Evolutionary conservation across 2,329 filamentous ascomycete species (phyloP), one percentile per base, ranked within the genome.

Genomic region (Diaporthe eres): DNA sequence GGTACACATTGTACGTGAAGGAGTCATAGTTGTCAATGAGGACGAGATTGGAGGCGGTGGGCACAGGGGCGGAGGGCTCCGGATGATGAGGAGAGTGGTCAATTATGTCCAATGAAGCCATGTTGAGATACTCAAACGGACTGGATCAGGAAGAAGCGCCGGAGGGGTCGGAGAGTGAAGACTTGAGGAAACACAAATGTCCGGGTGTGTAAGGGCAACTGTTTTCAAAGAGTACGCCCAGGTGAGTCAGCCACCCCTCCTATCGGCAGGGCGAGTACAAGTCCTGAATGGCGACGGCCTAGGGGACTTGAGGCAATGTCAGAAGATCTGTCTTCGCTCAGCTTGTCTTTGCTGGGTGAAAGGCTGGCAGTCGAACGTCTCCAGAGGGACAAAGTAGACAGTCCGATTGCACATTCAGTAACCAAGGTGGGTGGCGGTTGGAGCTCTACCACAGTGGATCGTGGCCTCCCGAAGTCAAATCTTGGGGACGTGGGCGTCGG

Each of bases 21-120:
- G 97, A 98, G 85, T 99, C 97, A 85, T 98, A 99, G 86, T 99
- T 99, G 88, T 99, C 97, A 81, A 99, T 98, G 78, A 99, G 90
- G 78, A 99, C 91, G 75, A 99, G 90, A 85, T 98, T 98, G 75
- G 94, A 94, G 37, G 97, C 97, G 70, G 92, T 95, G 34, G 93
- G 84, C 72, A 98, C 88, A 49, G 92, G 92, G 71, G 92, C 88
- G 42, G 93, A 92, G 71, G 94, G 93, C 78, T 93, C 90, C 76
- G 95, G 94, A 84, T 98, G 93, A 83, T 94, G 93, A 81, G 96
- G 95, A 76, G 96, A 98, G 85, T 98, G 93, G 83, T 98, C 96
- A 78, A 91, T 85, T 76, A 92, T 87, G 77, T 88, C 85, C 49
- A 83, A 78, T 7, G 51, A 72, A 77, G 88, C 81, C 90, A 91